A percentile compares a stretch with the other conserved stretches of the same genome.
Evolutionary conservation across 805 yeast species (phyloP).

Genomic region (Pachysolen tannophilus): DNA sequence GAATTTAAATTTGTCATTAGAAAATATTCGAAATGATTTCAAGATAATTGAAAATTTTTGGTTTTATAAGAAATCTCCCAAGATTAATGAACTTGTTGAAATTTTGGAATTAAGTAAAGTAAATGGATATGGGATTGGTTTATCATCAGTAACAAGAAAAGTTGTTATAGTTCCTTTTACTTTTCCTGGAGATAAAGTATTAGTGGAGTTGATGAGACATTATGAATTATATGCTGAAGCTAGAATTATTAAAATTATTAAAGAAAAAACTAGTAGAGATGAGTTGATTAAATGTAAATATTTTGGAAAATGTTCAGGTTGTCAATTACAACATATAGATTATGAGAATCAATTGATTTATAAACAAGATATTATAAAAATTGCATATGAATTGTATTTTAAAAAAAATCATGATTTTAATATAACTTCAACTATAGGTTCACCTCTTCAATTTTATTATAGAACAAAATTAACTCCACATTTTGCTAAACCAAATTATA

Average conservation of each 20-base stretch:
- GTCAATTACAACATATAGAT: slow-evolving; percentile 33
- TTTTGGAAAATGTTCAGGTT: slow-evolving; percentile 31
- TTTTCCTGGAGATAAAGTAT: slow-evolving; percentile 29
- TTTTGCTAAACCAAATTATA: slow-evolving; percentile 65
- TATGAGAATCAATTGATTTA: slow-evolving; percentile 29
- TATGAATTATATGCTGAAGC: slow-evolving; percentile 25
- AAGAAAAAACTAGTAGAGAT: slow-evolving; percentile 16
- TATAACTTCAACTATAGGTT: slow-evolving; percentile 42
- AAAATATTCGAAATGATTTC: too few species aligned
- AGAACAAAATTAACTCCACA: slow-evolving; percentile 96
- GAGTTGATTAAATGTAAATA: slow-evolving; percentile 24
- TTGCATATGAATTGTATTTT: slow-evolving; percentile 26
- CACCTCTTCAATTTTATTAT: slow-evolving; percentile 72
- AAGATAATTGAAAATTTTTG: too few species aligned
- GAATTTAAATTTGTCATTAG: too few species aligned
- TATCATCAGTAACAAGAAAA: not conserved
- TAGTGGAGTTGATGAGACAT: slow-evolving; percentile 23
- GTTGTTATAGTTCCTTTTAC: slow-evolving; percentile 26
- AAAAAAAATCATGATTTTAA: slow-evolving; percentile 17
- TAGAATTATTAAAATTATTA: slow-evolving; percentile 15
- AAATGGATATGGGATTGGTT: slow-evolving; percentile 7
- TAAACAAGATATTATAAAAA: slow-evolving; percentile 23
- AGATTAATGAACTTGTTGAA: too few species aligned
- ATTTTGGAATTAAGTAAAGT: slow-evolving; percentile 3
- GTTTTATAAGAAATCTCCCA: too few species aligned